Evolutionary conservation across 805 yeast genomes (phyloP), one percentile per base, ranked within the genome.

Genomic region (Kluyveromyces aestuarii): DNA sequence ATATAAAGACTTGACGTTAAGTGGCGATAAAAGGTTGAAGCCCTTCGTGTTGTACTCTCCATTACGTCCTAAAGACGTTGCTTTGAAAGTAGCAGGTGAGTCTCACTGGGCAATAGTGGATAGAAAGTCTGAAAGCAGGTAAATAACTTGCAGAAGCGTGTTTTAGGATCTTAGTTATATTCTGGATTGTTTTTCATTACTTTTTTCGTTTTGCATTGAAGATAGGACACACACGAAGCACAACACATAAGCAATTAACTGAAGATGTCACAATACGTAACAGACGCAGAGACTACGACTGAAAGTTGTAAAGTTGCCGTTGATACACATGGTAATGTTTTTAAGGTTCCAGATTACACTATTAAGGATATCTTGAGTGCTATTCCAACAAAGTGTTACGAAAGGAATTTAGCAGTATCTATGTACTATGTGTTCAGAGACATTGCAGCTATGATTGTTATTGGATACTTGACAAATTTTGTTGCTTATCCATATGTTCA

Each of bases 341-440:
- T 83, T 64, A 76, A 75, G 49, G 91, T 77, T 8, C 95, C 95
- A 19, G 86, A 82, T 61, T 84, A 68, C 69, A 68, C 88, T 54
- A 84, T 86, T 66, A 84, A 84, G 74, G 87, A 84, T 48, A 77
- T 86, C 50, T 69, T 87, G 51, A 71, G 72, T 46, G 84, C 81
- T 39, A 87, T 86, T 59, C 95, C 95, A 41, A 65, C 76, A 43
- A 80, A 81, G 60, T 84, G 91, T 64, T 87, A 82, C 69, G 79
- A 84, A 61, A 75, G 93, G 60, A 69, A 80, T 48, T 59, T 79
- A 40, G 51, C 65, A 25, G 66, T 68, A 48, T 81, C 89, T 8
- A 68, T 84, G 55, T 72, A 70, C 58, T 87, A 83, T 60, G 87
- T 87, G 30, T 73, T 73, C 48, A 73, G 95, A 57, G 95, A 86